Percentiles rank a stretch among this genome's conserved stretches.
Conservation (phyloP, 805 yeast genomes). For the Grigorovia yakushimaensis region DNA sequence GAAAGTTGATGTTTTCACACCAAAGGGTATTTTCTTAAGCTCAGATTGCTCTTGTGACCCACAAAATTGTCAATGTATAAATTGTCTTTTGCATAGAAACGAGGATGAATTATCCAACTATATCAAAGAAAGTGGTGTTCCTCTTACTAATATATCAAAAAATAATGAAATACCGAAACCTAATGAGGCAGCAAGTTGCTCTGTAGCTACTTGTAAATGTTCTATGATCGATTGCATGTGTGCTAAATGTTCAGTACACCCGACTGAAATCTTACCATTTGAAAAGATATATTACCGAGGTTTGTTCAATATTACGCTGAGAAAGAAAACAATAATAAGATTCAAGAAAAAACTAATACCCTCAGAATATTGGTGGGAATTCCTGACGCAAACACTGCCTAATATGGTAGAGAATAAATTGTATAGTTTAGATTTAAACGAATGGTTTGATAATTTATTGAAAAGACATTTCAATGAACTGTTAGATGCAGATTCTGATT, state of each 20-base stretch:
- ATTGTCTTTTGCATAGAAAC: slow-evolving; percentile 28
- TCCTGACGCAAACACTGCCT: slow-evolving; percentile 21
- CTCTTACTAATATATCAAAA: slow-evolving; percentile 14
- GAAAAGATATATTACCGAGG: slow-evolving; percentile 21
- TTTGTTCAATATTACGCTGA: slow-evolving; percentile 17
- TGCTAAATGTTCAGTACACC: slow-evolving; percentile 18
- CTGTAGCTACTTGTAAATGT: slow-evolving; percentile 13
- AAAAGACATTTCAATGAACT: slow-evolving; percentile 12
- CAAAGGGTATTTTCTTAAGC: slow-evolving; percentile 25
- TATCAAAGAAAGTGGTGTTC: slow-evolving; percentile 24
- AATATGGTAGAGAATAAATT: slow-evolving; percentile 13
- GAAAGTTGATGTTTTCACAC: slow-evolving; percentile 26
- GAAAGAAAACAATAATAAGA: slow-evolving; percentile 20
- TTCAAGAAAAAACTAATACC: slow-evolving; percentile 23
- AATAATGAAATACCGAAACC: neutral
- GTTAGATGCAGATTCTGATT: slow-evolving; percentile 7
- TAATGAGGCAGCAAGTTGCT: slow-evolving; percentile 3
- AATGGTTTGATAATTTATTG: slow-evolving; percentile 23
- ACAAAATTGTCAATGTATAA: slow-evolving; percentile 24
- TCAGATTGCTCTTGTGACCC: slow-evolving; percentile 28
- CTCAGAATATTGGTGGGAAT: slow-evolving; percentile 29
- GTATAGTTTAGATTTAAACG: slow-evolving; percentile 16
- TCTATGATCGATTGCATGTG: slow-evolving; percentile 18
- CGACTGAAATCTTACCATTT: slow-evolving; percentile 20
- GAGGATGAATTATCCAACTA: slow-evolving; percentile 26